These are phyloP conservation scores for Tetraselmis chui DNA, from an alignment of 139 green algal species.

Conservation along the genomic window DNA sequence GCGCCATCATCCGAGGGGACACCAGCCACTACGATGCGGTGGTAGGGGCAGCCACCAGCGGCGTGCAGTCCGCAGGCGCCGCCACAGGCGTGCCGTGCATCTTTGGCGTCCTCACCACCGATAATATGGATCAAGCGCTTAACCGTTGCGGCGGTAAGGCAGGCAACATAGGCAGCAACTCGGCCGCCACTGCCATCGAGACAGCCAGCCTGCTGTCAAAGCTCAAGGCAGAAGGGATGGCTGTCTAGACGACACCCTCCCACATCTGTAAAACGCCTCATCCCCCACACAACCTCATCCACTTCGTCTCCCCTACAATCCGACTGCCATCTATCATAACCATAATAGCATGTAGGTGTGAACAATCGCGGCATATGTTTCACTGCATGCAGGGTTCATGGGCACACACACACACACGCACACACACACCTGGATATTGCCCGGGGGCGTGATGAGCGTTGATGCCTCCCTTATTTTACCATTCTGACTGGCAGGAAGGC, in stretches of 20 bases:
- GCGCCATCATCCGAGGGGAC: conserved; percentile 84
- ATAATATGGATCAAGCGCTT: conserved; percentile 89
- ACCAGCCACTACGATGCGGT: conserved; percentile 96
- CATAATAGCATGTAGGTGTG: too few relatives aligned
- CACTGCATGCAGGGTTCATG: too few relatives aligned
- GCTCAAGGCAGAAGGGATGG: background rate
- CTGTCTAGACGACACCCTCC: background rate
- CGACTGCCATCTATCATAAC: too few relatives aligned
- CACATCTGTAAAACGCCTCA: too few relatives aligned
- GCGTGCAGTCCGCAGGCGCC: conserved; percentile 57
- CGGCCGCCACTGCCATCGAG: conserved; percentile 80
- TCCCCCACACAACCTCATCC: too few relatives aligned
- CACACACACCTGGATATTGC: too few relatives aligned
- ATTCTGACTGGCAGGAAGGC: too few relatives aligned
- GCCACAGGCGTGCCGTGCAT: conserved; percentile 79
- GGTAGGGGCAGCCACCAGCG: conserved; percentile 68
- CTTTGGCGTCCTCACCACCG: conserved; percentile 92
- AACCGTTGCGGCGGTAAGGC: conserved; percentile 91
- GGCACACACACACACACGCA: too few relatives aligned
- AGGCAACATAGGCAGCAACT: conserved; percentile 93
- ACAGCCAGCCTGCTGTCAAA: conserved; percentile 66
- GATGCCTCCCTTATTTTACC: too few relatives aligned
- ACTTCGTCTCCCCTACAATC: too few relatives aligned
- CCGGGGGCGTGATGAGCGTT: too few relatives aligned
- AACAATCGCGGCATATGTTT: too few relatives aligned